Evolutionary conservation across 257 asterid species (phyloP).

Genomic region (Apocynum venetum): DNA sequence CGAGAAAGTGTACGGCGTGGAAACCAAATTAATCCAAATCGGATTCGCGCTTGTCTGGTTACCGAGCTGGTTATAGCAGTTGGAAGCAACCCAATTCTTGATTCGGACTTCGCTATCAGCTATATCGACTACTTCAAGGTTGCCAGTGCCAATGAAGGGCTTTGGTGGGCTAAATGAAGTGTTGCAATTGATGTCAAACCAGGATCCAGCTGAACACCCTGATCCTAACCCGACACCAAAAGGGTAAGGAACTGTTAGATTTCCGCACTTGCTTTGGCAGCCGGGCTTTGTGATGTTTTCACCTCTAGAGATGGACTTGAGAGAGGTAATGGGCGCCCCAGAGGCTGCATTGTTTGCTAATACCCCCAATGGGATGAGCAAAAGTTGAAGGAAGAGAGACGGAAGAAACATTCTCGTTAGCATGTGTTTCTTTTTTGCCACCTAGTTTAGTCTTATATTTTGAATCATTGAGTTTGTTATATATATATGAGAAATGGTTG

Average conservation of each 20-base stretch:
- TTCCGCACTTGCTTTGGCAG: slow-evolving; percentile 24
- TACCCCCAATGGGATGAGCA: neutral
- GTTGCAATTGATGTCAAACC: slow-evolving; percentile 15
- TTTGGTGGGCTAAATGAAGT: slow-evolving; percentile 12
- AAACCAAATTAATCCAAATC: neutral
- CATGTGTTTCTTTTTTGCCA: neutral
- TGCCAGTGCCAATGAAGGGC: slow-evolving; percentile 6
- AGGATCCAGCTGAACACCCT: slow-evolving; percentile 15
- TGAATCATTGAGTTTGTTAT: too few relatives aligned
- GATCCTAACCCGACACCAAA: slow-evolving; percentile 22
- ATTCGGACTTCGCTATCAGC: slow-evolving; percentile 8
- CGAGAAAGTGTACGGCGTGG: slow-evolving; percentile 30
- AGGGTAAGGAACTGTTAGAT: slow-evolving; percentile 28
- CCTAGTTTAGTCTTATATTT: neutral
- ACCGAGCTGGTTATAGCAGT: slow-evolving; percentile 17
- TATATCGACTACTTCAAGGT: slow-evolving; percentile 15
- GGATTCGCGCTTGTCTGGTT: neutral
- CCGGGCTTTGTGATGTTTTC: slow-evolving; percentile 20
- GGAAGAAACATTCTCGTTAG: neutral
- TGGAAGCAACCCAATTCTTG: slow-evolving; percentile 12
- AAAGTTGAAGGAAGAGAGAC: neutral
- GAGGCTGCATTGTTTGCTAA: neutral
- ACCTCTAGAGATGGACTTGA: slow-evolving; percentile 5
- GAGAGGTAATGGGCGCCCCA: neutral
- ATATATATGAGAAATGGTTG: too few relatives aligned